These are phyloP conservation scores for Pythium guiyangense DNA, from an alignment of 352 stramenopile species.

Conservation along the genomic window DNA sequence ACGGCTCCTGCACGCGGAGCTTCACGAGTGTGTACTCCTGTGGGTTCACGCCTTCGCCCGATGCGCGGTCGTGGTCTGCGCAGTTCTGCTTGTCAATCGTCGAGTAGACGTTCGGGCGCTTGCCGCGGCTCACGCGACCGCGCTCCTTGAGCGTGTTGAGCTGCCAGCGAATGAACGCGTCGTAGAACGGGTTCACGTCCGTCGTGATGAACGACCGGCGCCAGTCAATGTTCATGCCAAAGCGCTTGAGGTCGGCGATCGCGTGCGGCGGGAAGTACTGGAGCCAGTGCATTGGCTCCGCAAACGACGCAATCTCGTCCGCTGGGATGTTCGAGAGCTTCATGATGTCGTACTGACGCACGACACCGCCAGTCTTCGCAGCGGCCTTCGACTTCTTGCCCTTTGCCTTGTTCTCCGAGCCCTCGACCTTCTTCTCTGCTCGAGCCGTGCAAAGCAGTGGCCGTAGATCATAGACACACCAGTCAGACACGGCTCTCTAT, in stretches of 20 bases:
- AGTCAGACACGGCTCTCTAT: background rate
- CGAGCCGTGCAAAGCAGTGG: background rate
- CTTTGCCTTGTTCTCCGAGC: conserved; percentile 83
- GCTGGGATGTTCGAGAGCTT: conserved; percentile 89
- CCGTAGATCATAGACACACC: background rate
- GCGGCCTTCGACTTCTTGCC: conserved; percentile 98
- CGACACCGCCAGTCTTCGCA: conserved; percentile 96
- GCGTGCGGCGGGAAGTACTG: conserved; percentile 98
- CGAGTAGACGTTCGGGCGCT: conserved; percentile 98
- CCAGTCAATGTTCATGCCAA: conserved; percentile 98
- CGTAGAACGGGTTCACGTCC: conserved; percentile 98
- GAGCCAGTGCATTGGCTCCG: conserved; percentile 98
- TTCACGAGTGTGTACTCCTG: conserved; percentile 99
- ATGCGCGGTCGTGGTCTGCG: conserved; percentile 98
- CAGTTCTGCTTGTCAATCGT: conserved; percentile 98
- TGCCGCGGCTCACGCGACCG: conserved; percentile 89
- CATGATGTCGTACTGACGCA: conserved; percentile 99
- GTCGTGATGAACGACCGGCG: conserved; percentile 99
- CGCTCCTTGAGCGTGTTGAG: conserved; percentile 96
- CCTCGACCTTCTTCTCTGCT: conserved; percentile 77
- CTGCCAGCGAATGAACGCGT: conserved; percentile 99
- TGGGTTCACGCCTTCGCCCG: conserved; percentile 97
- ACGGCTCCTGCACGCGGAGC: conserved; percentile 87
- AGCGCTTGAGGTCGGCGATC: conserved; percentile 94
- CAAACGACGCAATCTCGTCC: conserved; percentile 96